Percentiles rank a stretch among this genome's conserved stretches.
Evolutionary conservation across 495 filamentous ascomycete genomes (phyloP).

Genomic region (Pyronema omphalodes): DNA sequence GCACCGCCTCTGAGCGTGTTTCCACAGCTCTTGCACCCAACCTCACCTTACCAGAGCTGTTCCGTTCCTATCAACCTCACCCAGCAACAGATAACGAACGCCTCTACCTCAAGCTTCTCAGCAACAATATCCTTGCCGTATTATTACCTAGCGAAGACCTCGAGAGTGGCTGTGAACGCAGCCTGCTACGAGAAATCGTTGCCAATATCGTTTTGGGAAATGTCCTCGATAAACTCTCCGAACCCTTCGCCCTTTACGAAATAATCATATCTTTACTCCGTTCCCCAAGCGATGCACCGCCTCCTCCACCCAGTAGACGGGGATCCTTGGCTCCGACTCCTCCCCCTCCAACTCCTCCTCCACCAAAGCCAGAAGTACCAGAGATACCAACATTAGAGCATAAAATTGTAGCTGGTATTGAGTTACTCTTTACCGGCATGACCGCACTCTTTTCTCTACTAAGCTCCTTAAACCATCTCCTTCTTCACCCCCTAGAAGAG

Average conservation of each 20-base stretch:
- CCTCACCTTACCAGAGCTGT: constrained; percentile 10
- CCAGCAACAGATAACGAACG: constrained; percentile 9
- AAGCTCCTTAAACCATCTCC: constrained; percentile 8
- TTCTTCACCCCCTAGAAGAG: constrained; percentile 2
- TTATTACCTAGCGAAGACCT: constrained; percentile 84
- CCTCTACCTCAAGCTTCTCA: constrained; percentile 14
- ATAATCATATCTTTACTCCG: constrained; percentile 44
- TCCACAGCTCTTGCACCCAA: constrained; percentile 11
- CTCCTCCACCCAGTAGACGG: neutral
- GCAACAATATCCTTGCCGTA: constrained; percentile 46
- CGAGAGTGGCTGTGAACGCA: constrained; percentile 62
- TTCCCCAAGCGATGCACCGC: neutral
- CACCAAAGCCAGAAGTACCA: constrained; percentile 1
- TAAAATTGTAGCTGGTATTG: no score
- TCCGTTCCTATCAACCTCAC: constrained; percentile 21
- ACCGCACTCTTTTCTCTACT: constrained; percentile 4
- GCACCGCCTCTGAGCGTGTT: constrained; percentile 15
- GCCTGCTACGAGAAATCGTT: constrained; percentile 66
- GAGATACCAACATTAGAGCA: neutral
- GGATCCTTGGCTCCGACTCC: neutral
- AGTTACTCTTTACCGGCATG: neutral
- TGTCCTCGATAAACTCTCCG: constrained; percentile 52
- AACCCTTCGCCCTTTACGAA: constrained; percentile 76
- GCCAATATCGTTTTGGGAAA: constrained; percentile 72
- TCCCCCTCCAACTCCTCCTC: neutral